phyloP scores from a whole-genome alignment of 345 rosid genomes.

The Chamaenerion angustifolium region DNA sequence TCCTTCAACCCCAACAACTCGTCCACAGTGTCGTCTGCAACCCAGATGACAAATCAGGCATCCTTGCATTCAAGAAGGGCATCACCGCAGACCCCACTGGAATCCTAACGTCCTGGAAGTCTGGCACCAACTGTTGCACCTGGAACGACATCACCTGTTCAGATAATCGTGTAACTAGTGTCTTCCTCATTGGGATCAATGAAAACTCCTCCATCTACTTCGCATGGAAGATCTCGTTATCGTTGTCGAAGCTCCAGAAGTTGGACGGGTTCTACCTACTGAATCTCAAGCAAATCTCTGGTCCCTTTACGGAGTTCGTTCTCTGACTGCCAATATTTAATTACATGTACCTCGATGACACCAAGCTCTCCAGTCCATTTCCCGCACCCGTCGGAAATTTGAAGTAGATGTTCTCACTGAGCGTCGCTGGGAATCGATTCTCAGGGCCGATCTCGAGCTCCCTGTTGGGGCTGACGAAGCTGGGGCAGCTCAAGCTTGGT shows the following conservation, averaged over 20 bases:
- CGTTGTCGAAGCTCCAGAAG: constrained; percentile 25
- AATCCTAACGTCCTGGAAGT: too few relatives aligned
- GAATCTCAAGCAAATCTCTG: constrained; percentile 44
- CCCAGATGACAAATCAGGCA: too few relatives aligned
- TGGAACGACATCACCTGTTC: too few relatives aligned
- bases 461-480: constrained; percentile 24
- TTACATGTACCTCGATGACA: constrained; percentile 46
- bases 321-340: constrained; percentile 33
- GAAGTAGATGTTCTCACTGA: constrained; percentile 22
- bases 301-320: constrained; percentile 43
- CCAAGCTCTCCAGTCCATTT: constrained; percentile 45
- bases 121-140: too few relatives aligned
- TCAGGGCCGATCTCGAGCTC: constrained; percentile 51
- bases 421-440: constrained; percentile 43
- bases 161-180: constrained; percentile 27
- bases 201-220: constrained; percentile 27
- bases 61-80: too few relatives aligned
- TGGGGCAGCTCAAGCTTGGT: constrained; percentile 40
- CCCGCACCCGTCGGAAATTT: constrained; percentile 34
- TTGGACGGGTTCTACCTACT: too few relatives aligned
- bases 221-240: constrained; percentile 52
- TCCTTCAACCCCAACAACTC: too few relatives aligned
- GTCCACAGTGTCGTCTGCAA: too few relatives aligned
- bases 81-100: too few relatives aligned
- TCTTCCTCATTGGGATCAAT: constrained; percentile 18